Percentiles rank a stretch among this genome's conserved stretches.
These are phyloP conservation scores for Cordyceps cateniannulata DNA, from an alignment of 2,329 filamentous ascomycete species.

Conservation along the genomic window DNA sequence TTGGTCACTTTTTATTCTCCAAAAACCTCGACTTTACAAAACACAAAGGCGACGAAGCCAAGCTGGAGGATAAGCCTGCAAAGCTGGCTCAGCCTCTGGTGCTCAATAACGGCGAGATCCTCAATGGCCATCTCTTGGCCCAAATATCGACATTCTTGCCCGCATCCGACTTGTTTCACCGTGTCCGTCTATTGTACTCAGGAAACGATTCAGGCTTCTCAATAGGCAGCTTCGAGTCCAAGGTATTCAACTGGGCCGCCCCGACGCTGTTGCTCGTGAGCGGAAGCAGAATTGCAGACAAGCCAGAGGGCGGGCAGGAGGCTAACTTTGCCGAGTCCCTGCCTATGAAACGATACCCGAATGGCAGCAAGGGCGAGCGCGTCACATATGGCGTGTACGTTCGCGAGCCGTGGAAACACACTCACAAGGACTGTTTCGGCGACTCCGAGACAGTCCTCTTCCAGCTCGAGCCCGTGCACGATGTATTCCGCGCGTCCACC, in stretches of 20 bases:
- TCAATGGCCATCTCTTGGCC: conserved; percentile 57
- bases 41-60: conserved; percentile 29
- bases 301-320: conserved; percentile 44
- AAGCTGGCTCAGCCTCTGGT: conserved; percentile 42
- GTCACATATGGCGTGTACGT: conserved; percentile 64
- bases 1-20: conserved; percentile 70
- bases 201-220: conserved; percentile 67
- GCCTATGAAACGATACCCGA: conserved; percentile 54
- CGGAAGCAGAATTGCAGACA: conserved; percentile 52
- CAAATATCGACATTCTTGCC: conserved; percentile 70
- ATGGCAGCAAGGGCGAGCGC: conserved; percentile 41
- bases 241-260: conserved; percentile 70
- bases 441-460: conserved; percentile 59
- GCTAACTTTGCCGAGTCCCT: conserved; percentile 54
- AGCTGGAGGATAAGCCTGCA: conserved; percentile 15
- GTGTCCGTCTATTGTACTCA: conserved; percentile 61
- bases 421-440: conserved; percentile 62
- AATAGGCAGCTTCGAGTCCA: conserved; percentile 69
- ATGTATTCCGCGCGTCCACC: conserved; percentile 60
- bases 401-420: conserved; percentile 61
- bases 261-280: conserved; percentile 67
- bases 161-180: conserved; percentile 56
- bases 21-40: conserved; percentile 63
- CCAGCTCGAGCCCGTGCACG: conserved; percentile 64
- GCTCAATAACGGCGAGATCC: conserved; percentile 50